Evolutionary conservation across 306 rosid genomes (phyloP).

Genomic region (Cicer judaicum): DNA sequence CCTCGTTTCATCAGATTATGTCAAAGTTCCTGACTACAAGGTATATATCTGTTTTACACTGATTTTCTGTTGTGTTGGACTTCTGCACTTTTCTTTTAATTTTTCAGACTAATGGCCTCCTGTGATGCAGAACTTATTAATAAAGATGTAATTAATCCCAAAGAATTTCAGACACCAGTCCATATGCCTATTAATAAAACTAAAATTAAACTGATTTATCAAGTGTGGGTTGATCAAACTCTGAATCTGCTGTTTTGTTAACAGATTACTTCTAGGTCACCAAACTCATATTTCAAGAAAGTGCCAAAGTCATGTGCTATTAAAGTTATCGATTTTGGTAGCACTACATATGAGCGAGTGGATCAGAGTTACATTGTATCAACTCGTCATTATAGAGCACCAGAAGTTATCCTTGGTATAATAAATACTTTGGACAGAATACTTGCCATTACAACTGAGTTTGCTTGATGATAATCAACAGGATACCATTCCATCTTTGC

Average conservation of each 20-base stretch:
- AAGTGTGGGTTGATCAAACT: not conserved
- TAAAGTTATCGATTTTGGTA: constrained; percentile 98
- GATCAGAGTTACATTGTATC: constrained; percentile 93
- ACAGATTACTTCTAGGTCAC: constrained; percentile 81
- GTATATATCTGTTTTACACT: constrained; percentile 1
- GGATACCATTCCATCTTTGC: not conserved
- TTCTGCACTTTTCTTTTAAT: not conserved
- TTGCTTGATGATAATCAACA: not conserved
- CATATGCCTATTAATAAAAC: not conserved
- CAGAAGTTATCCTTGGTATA: constrained; percentile 94
- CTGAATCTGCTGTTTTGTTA: not conserved
- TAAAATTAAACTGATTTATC: not conserved
- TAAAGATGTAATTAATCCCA: not conserved
- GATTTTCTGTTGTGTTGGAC: not conserved
- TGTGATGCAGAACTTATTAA: not conserved
- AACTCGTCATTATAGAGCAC: constrained; percentile 95
- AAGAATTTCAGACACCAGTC: not conserved
- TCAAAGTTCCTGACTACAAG: constrained; percentile 81
- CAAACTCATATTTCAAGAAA: constrained; percentile 74
- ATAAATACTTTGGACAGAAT: not conserved
- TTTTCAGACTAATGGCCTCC: not conserved
- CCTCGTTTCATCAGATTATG: constrained; percentile 70
- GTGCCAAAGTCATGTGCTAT: constrained; percentile 91
- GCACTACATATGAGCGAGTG: constrained; percentile 86
- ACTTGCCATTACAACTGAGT: not conserved